These are phyloP conservation scores for Scedosporium minutisporum DNA, from an alignment of 2,329 filamentous ascomycete species.

Conservation along the genomic window DNA sequence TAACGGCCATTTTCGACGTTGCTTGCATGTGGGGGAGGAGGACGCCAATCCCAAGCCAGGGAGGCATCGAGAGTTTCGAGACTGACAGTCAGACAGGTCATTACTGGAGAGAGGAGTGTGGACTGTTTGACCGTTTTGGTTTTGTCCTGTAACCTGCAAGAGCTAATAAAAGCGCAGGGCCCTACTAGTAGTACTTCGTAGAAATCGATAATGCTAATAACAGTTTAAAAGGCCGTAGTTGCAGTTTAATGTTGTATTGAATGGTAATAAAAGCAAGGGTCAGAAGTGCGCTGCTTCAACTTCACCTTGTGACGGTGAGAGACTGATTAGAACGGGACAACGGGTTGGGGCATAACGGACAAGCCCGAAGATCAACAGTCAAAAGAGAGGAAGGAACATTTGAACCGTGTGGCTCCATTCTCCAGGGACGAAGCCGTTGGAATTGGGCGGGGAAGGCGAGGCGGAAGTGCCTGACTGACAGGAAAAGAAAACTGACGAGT, in stretches of 20 bases:
- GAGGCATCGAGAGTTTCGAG: background rate
- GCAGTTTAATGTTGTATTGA: no score
- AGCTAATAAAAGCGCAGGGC: no score
- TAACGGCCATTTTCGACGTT: no score
- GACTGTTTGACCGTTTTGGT: background rate
- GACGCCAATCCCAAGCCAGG: background rate
- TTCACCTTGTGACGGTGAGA: no score
- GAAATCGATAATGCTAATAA: no score
- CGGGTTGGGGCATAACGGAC: no score
- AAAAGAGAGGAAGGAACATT: background rate
- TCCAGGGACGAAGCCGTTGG: background rate
- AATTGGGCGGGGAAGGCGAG: background rate
- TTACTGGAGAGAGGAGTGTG: background rate
- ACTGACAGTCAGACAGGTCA: background rate
- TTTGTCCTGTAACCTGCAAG: background rate
- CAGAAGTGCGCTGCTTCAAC: no score
- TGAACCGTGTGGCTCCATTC: background rate
- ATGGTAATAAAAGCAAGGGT: no score
- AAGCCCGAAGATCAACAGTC: no score
- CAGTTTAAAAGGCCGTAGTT: no score
- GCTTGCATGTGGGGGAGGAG: background rate
- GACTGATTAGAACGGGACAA: no score
- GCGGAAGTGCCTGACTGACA: background rate
- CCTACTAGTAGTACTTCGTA: no score
- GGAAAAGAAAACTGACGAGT: background rate